Conservation (phyloP, 2,329 filamentous ascomycete genomes). For the Pleomassaria siparia region DNA sequence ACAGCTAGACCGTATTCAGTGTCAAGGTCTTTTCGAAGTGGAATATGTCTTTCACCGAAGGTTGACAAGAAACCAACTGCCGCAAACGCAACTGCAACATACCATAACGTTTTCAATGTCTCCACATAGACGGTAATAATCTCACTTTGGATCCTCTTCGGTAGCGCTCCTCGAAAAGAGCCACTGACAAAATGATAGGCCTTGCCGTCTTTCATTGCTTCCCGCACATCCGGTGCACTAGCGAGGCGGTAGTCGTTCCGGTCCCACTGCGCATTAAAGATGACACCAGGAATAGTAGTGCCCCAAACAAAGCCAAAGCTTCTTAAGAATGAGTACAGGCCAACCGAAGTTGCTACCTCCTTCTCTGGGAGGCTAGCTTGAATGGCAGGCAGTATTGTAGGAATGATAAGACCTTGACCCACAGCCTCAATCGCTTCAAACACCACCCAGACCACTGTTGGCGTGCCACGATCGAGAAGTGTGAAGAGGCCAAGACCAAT, state of each 20-base stretch:
- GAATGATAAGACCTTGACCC: conserved; percentile 39
- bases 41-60: conserved; percentile 5
- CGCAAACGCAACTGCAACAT: conserved; percentile 5
- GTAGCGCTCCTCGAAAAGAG: background rate
- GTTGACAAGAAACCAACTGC: background rate
- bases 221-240: background rate
- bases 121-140: conserved; percentile 4
- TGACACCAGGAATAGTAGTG: conserved; percentile 14
- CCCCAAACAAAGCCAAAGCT: conserved; percentile 22
- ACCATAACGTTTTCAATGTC: conserved; percentile 3
- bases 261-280: conserved; percentile 16
- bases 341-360: conserved; percentile 13
- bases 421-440: conserved; percentile 12
- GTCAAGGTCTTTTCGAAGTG: conserved; percentile 5
- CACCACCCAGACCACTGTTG: conserved; percentile 8
- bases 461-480: conserved; percentile 1
- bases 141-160: background rate
- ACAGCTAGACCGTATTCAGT: background rate
- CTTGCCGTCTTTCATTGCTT: conserved; percentile 4
- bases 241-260: background rate
- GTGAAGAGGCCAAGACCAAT: conserved; percentile 9
- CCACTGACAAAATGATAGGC: conserved; percentile 11
- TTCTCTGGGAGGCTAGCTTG: conserved; percentile 14
- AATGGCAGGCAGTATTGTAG: conserved; percentile 44
- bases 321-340: conserved; percentile 17